Base-by-base conservation (phyloP, 164 flowering plant species). In the Chimonanthus praecox region DNA sequence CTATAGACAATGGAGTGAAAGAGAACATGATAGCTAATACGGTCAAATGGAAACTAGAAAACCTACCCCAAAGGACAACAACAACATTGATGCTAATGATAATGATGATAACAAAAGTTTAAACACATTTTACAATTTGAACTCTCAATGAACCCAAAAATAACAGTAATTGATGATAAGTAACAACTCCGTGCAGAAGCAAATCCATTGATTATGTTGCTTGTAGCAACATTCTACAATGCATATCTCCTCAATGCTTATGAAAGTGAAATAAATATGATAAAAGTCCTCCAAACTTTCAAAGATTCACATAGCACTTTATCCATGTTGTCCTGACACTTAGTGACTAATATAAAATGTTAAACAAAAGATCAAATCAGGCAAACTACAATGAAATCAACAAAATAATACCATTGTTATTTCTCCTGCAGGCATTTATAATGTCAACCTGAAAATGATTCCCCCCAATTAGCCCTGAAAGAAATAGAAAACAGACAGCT, bases 361-460 rank as follows among this genome's bases (percentile, higher is more conserved):
- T 6, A 47, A 44, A 33, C 70, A 49, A 67, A 75, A 62, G 33
- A 33, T 33, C 33, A 21, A 45, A 2, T 21, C 58, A 49, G 9
- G 18, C 18, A 18, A 8, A 16, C 64, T 13, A 5, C 48, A 64
- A 61, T 2, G 64, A 4, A 51, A 49, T 1, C 45, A 50, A 49
- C 5, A 11, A 20, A 58, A 60, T 48, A 70, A n/a, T 78, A 83
- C 86, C 86, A 46, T 21, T 47, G 8, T 71, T 68, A 64, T 44
- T 79, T 43, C 67, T 77, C 47, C 58, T 76, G 45, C 66, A 69
- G 49, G 58, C n/a, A 49, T 63, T 70, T 20, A 68, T 47, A 49
- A 73, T 44, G 70, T 82, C 75, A 45, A 84, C 83, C 71, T 77
- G 82, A 68, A 72, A 43, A 61, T 72, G 74, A 67, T 49, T 75